Evolutionary conservation across 805 yeast species (phyloP).

Genomic region (Candida sakaeoensis): DNA sequence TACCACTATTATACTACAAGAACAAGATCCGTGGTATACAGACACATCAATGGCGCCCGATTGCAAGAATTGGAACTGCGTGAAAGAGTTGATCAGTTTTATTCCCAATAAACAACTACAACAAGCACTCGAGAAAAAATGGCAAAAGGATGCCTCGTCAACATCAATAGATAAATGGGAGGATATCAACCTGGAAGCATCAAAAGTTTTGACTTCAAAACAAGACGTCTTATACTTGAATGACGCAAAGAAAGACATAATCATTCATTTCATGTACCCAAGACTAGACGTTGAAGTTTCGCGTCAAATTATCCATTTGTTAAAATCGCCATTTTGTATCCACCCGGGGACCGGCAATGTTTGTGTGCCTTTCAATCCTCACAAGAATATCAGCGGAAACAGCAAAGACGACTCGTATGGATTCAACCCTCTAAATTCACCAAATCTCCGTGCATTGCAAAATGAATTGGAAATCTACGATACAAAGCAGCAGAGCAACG

Average conservation of each 20-base stretch:
- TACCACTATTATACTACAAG: constrained; percentile 60
- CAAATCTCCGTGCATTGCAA: constrained; percentile 64
- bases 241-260: constrained; percentile 79
- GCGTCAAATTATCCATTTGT: constrained; percentile 80
- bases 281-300: constrained; percentile 92
- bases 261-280: constrained; percentile 81
- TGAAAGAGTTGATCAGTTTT: constrained; percentile 55
- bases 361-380: constrained; percentile 81
- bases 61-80: constrained; percentile 44
- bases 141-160: constrained; percentile 43
- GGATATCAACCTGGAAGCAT: constrained; percentile 59
- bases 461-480: constrained; percentile 57
- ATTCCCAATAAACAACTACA: constrained; percentile 59
- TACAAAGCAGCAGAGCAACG: constrained; percentile 26
- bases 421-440: constrained; percentile 79
- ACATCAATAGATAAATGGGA: constrained; percentile 71
- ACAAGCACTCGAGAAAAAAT: constrained; percentile 49
- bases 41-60: constrained; percentile 32
- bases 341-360: constrained; percentile 95
- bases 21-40: constrained; percentile 82
- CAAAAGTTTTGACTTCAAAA: constrained; percentile 41
- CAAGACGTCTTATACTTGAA: constrained; percentile 46
- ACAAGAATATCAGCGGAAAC: constrained; percentile 29
- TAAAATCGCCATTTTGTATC: constrained; percentile 94
- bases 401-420: constrained; percentile 40